These are phyloP conservation scores for Ilyonectria sp. DNA, from an alignment of 2,329 filamentous ascomycete genomes.

Conservation along the genomic window DNA sequence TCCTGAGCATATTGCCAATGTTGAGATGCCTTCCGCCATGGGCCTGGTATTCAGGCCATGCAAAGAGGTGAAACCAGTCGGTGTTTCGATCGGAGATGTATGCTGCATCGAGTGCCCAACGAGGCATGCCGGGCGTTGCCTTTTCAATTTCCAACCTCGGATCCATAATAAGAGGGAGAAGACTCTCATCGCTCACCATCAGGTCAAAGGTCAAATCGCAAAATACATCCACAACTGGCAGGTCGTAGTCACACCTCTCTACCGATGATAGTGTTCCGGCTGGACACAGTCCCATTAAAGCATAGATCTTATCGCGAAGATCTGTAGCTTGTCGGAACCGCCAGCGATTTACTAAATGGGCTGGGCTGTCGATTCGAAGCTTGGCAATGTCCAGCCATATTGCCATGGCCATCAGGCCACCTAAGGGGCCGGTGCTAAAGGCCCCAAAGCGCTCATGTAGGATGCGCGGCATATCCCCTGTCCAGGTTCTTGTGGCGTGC, in stretches of 20 bases:
- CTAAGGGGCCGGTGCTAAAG: neutral
- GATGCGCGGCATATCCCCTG: neutral
- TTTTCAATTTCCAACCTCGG: constrained; percentile 25
- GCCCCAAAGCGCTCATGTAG: neutral
- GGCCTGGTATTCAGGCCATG: constrained; percentile 25
- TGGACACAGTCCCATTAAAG: constrained; percentile 20
- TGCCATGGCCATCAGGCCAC: constrained; percentile 21
- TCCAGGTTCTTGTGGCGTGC: constrained; percentile 19
- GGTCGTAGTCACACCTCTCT: constrained; percentile 29
- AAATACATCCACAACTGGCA: constrained; percentile 16
- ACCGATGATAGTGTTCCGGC: constrained; percentile 12
- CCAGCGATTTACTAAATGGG: constrained; percentile 18
- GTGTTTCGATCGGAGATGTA: constrained; percentile 17
- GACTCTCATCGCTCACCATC: constrained; percentile 26
- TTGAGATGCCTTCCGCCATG: constrained; percentile 11
- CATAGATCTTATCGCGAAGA: constrained; percentile 30
- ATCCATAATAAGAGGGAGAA: constrained; percentile 25
- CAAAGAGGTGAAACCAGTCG: constrained; percentile 26
- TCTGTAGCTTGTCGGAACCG: constrained; percentile 31
- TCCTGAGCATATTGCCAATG: neutral
- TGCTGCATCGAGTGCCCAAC: constrained; percentile 27
- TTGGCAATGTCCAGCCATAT: constrained; percentile 22
- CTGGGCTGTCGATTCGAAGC: neutral
- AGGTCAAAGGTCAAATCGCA: constrained; percentile 30
- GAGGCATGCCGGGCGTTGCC: constrained; percentile 31